Percentiles rank a stretch among this genome's conserved stretches.
Evolutionary conservation across 1,284 basidiomycete species (phyloP).

Genomic region (Megacollybia platyphylla): DNA sequence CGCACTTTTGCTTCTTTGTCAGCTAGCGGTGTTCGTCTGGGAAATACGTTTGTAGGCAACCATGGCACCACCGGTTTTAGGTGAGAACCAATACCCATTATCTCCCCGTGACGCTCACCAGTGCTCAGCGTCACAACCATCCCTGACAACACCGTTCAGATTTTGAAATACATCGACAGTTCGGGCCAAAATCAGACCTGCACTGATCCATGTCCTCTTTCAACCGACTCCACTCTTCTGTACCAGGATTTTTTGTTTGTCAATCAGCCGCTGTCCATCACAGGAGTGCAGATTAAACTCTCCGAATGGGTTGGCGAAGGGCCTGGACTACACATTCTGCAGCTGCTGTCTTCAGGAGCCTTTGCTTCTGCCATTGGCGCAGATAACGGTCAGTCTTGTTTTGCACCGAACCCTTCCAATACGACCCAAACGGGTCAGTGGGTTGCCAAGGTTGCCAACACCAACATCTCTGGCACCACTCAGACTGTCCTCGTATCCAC

Average conservation of each 20-base stretch:
- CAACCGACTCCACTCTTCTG: conserved; percentile 57
- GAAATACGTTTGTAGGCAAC: conserved; percentile 77
- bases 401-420: conserved; percentile 58
- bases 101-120: not conserved
- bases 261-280: conserved; percentile 41
- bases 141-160: conserved; percentile 77
- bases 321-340: conserved; percentile 79
- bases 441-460: conserved; percentile 48
- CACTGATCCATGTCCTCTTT: conserved; percentile 59
- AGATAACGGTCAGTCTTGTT: conserved; percentile 63
- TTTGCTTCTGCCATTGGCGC: conserved; percentile 59
- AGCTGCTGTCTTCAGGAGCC: conserved; percentile 85
- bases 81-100: conserved; percentile 26
- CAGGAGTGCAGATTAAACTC: conserved; percentile 77
- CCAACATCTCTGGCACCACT: conserved; percentile 68
- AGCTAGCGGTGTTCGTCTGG: conserved; percentile 74
- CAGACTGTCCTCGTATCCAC: conserved; percentile 65
- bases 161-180: conserved; percentile 64
- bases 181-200: conserved; percentile 68
- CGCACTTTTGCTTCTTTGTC: conserved; percentile 62
- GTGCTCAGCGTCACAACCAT: conserved; percentile 62
- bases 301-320: conserved; percentile 66
- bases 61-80: conserved; percentile 80
- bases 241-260: conserved; percentile 87
- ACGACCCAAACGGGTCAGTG: conserved; percentile 57